phyloP scores from a whole-genome alignment of 495 filamentous ascomycete genomes.

The Sporormia fimetaria region DNA sequence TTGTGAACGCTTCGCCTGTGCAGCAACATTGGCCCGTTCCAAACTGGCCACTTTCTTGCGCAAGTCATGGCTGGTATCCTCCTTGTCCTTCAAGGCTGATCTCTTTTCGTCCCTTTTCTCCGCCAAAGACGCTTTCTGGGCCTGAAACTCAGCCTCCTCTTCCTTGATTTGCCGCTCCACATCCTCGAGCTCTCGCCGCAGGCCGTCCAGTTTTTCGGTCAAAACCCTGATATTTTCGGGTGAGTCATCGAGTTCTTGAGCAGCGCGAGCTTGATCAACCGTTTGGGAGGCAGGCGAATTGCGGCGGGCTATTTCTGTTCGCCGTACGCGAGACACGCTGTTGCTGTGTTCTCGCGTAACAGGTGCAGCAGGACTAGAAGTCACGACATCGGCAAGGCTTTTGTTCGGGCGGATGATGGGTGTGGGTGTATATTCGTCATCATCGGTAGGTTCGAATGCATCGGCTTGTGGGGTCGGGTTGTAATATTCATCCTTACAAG shows the following conservation, averaged over 20 bases:
- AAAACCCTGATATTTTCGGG: slow-evolving; percentile 43
- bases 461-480: slow-evolving; percentile 16
- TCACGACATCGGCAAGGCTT: slow-evolving; percentile 43
- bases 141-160: slow-evolving; percentile 63
- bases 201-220: slow-evolving; percentile 40
- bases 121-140: slow-evolving; percentile 45
- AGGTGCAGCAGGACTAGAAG: slow-evolving; percentile 39
- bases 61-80: slow-evolving; percentile 33
- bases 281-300: slow-evolving; percentile 61
- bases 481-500: slow-evolving; percentile 26
- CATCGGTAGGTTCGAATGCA: slow-evolving; percentile 27
- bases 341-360: slow-evolving; percentile 52
- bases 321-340: slow-evolving; percentile 46
- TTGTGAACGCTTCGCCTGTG: slow-evolving; percentile 65
- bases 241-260: slow-evolving; percentile 38
- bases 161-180: slow-evolving; percentile 43
- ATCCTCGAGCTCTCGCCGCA: slow-evolving; percentile 31
- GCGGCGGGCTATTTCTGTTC: slow-evolving; percentile 59
- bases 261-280: slow-evolving; percentile 36
- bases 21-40: slow-evolving; percentile 72
- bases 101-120: slow-evolving; percentile 58
- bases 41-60: slow-evolving; percentile 68
- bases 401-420: slow-evolving; percentile 37
- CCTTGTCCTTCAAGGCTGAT: slow-evolving; percentile 21
- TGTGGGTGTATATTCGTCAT: slow-evolving; percentile 35